Evolutionary conservation across 805 yeast species (phyloP), one percentile per base, ranked within the genome.

Genomic region (Ogataea polymorpha): DNA sequence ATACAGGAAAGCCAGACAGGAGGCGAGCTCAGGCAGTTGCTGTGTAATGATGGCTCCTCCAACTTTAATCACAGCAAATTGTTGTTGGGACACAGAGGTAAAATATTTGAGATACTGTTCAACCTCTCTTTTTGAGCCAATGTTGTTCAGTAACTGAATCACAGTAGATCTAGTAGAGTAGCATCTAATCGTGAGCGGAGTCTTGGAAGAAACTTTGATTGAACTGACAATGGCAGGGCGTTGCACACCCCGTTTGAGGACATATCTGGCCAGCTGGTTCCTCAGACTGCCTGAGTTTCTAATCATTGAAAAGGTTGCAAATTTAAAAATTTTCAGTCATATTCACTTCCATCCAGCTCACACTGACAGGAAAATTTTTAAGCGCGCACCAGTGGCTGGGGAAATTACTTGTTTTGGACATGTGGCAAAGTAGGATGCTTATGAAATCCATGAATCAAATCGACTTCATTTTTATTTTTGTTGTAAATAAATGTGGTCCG

Each of bases 11-110:
- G 98, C 97, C 49, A 93, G 72, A 58, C 97, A 90, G 1, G 96
- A 86, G 0, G 99, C 99, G 54, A 93, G 71, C 67, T 91, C 96
- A 8, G 89, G 85, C 49, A 93, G 70, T 56, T 91, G 93, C 54
- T 93, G 95, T 34, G 98, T 91, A 63, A 93, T 93, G 57, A 93
- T 91, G 27, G 99, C 99, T 50, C 99, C 99, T 29, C 99, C 99
- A 32, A 93, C 99, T 64, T 93, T 93, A 66, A 93, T 93, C 32
- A 93, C 96, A 3, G 99, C 99, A 58, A 93, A 93, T 59, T 93
- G 97, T 62, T 93, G 98, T 53, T 89, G 90, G 5, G 89, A 82
- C 13, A 93, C 98, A 23, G 96, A 88, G 1, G 98, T 90, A 73
- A 93, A 93, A 65, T 91, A 91, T 63, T 89, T 90, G 58, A 93